Conservation (phyloP, 2,329 filamentous ascomycete genomes). For the Dothideomycetidae sp. region DNA sequence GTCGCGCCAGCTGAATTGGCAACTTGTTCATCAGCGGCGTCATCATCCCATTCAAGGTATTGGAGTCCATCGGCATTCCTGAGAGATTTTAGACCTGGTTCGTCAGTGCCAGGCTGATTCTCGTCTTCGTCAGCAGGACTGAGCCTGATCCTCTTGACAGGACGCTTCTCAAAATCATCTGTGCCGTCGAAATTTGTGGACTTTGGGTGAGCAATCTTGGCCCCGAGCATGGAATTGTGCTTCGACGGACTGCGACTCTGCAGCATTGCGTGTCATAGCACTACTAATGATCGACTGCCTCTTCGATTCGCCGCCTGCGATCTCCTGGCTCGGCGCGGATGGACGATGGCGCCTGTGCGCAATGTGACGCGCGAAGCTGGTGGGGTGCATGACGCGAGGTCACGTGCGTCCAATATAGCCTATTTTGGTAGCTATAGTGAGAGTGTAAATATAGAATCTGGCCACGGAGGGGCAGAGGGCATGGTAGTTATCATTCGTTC, state of each 20-base stretch:
- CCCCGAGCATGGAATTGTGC: slow-evolving; percentile 35
- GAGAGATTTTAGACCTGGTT: slow-evolving; percentile 11
- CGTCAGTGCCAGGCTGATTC: slow-evolving; percentile 10
- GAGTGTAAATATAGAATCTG: too few relatives aligned
- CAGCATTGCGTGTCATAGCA: slow-evolving; percentile 24
- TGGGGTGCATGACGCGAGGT: too few relatives aligned
- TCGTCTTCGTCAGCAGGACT: slow-evolving; percentile 13
- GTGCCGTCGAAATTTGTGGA: slow-evolving; percentile 30
- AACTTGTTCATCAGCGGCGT: slow-evolving; percentile 19
- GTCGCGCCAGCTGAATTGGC: slow-evolving; percentile 9
- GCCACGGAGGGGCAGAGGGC: too few relatives aligned
- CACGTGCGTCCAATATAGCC: too few relatives aligned
- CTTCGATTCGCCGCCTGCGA: too few relatives aligned
- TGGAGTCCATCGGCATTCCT: slow-evolving; percentile 12
- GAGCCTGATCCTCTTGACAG: slow-evolving; percentile 29
- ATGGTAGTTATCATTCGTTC: too few relatives aligned
- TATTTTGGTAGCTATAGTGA: too few relatives aligned
- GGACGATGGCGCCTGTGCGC: too few relatives aligned
- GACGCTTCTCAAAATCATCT: slow-evolving; percentile 22
- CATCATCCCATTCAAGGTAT: slow-evolving; percentile 21
- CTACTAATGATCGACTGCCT: too few relatives aligned
- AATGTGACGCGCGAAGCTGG: too few relatives aligned
- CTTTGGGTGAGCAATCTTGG: slow-evolving; percentile 29
- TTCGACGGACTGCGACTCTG: slow-evolving; percentile 28
- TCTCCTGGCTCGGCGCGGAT: too few relatives aligned